Percentiles rank a stretch among this genome's conserved stretches.
phyloP scores from a whole-genome alignment of 2,329 filamentous ascomycete genomes.

The Zalaria sp. region DNA sequence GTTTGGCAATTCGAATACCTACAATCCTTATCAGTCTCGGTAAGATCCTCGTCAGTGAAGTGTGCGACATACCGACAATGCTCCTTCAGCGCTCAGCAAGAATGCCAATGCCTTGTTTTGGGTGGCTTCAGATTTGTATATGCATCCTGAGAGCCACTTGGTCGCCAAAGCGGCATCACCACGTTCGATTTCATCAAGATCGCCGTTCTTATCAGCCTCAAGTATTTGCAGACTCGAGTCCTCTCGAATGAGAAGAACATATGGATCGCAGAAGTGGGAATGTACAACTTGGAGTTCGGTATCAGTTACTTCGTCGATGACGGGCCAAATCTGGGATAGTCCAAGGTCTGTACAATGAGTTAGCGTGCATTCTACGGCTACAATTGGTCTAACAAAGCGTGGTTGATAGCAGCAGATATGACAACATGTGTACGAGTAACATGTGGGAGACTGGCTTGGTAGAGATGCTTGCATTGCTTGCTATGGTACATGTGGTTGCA shows the following conservation, averaged over 20 bases:
- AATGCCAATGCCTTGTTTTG: conserved; percentile 54
- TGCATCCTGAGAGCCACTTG: conserved; percentile 70
- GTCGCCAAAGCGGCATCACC: conserved; percentile 43
- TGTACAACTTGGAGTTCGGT: conserved; percentile 64
- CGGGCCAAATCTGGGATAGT: conserved; percentile 79
- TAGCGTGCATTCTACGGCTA: no score
- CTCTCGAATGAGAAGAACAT: conserved; percentile 68
- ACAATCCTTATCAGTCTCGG: conserved; percentile 1
- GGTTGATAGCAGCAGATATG: no score
- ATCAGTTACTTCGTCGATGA: conserved; percentile 81
- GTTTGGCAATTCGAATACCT: conserved; percentile 67
- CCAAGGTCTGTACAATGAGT: conserved; percentile 51
- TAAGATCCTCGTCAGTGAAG: background rate
- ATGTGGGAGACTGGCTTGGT: background rate
- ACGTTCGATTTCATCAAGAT: conserved; percentile 69
- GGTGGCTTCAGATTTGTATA: conserved; percentile 54
- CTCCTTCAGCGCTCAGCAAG: conserved; percentile 60
- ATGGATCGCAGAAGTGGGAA: conserved; percentile 77
- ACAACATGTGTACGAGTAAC: no score
- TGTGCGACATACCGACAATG: conserved; percentile 50
- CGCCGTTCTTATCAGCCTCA: conserved; percentile 65
- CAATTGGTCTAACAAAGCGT: no score
- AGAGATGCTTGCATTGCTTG: background rate
- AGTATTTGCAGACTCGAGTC: conserved; percentile 70
- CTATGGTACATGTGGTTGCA: background rate